Percentiles rank a stretch among this genome's conserved stretches.
These are phyloP conservation scores for Globomyces sp. DNA, from an alignment of 371 early-diverging fungal species.

Conservation along the genomic window DNA sequence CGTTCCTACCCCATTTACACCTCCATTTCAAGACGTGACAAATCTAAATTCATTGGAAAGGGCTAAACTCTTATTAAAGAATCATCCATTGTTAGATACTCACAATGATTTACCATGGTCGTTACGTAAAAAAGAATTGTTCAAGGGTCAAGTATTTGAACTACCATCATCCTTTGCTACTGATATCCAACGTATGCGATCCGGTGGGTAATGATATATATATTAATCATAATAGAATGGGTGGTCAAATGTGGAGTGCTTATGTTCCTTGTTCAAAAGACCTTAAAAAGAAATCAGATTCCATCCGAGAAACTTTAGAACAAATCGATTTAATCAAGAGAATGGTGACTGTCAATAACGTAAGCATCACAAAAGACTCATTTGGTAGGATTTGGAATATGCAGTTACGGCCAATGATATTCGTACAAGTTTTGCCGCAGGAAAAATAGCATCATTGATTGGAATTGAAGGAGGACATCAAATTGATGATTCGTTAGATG, in stretches of 20 bases:
- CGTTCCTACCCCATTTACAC: no score
- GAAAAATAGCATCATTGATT: conserved; percentile 59
- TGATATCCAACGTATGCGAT: conserved; percentile 23
- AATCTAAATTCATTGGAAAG: neutral
- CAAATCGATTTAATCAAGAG: conserved; percentile 62
- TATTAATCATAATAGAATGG: conserved; percentile 21
- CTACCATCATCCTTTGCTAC: conserved; percentile 14
- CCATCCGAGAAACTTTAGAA: conserved; percentile 39
- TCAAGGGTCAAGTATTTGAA: neutral
- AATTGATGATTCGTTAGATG: conserved; percentile 59
- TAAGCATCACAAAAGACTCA: no score
- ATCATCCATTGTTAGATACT: conserved; percentile 17
- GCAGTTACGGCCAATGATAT: conserved; percentile 52
- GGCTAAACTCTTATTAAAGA: neutral
- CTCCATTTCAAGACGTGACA: no score
- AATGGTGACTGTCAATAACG: conserved; percentile 49
- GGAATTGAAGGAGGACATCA: conserved; percentile 71
- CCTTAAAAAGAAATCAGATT: conserved; percentile 23
- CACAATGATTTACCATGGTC: conserved; percentile 22
- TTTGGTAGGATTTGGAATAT: conserved; percentile 45
- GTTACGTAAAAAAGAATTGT: neutral
- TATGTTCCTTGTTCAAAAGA: conserved; percentile 45
- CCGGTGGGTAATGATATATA: conserved; percentile 35
- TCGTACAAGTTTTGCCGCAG: conserved; percentile 38
- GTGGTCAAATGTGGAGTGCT: conserved; percentile 65